Base-by-base conservation (phyloP, 164 flowering plant genomes). In the Buxus sempervirens region DNA sequence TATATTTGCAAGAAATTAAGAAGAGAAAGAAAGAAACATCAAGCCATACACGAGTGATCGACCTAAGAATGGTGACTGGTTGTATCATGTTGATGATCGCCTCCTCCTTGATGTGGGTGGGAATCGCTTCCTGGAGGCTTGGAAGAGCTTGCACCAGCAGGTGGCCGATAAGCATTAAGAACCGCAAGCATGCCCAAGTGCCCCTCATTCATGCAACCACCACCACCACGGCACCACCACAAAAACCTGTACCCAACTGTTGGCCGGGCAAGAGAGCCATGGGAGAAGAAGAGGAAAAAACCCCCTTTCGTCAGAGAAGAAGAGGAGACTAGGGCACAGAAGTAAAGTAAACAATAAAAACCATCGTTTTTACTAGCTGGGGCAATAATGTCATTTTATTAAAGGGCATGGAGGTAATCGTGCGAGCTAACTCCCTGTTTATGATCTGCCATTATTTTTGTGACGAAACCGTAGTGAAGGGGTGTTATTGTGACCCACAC, bases 121-220 rank as follows among this genome's bases (percentile, higher is more conserved):
- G 90, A 77, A 53, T 85, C 87, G 54, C 89, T 77, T 9, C 83
- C 80, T 36, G 68, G 84, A 5, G 83, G 72, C 4, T 83, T 93
- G 5, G 83, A 71, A 9, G 73, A 73, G 1, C 84, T 75, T 21
- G 71, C 59, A 9, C 86, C 85, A 0, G 74, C 24, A 0, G 77
- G 51, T 0, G 75, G 72, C 27, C 92, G 79, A 62, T 83, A 88
- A 0, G 85, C 87, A 57, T 79, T 87, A 20, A 87, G 76, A 0
- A 90, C 91, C 0, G 90, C 79, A 1, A 88, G 75, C 86, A 84
- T 83, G 62, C 83, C 83, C 68, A 93, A 73, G 49, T 89, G 95
- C 2, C 85, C 88, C 53, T 85, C 86, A 5, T 71, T 71, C 27
- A 74, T n/a, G 16, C 66, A 74, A 22, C 78, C 71, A 14, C 51